Base-by-base conservation (phyloP, 2,329 filamentous ascomycete genomes). In the Colletotrichum eleusines region DNA sequence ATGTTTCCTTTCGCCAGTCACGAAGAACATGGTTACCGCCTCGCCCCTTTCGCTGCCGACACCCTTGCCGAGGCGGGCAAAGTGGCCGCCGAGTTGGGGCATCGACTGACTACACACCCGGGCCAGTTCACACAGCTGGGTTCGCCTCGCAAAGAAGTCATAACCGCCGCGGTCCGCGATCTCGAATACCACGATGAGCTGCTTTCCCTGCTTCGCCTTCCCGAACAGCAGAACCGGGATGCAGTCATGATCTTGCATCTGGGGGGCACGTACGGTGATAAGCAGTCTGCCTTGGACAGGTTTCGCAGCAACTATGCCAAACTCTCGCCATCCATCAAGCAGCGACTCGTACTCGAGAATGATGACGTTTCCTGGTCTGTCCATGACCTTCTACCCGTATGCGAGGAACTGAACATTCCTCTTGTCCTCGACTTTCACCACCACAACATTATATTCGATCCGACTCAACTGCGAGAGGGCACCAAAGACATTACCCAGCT, bases 1-100 rank as follows among this genome's bases (percentile, higher is more conserved):
- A 98, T 98, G 93, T 98, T 98, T 74, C 95, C 95, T 0, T 98
- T 98, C 79, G 95, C 95, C 1, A 97, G 93, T 74, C 95, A 98
- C 76, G 87, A 88, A 31, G 92, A 94, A 72, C 92, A 97, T 74
- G 95, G 95, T 0, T 98, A 98, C 80, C 92, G 89, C 74, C 85
- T 98, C 16, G 91, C 90, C 0, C 91, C 93, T 0, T 98, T 98
- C 78, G 95, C 95, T 0, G 89, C 92, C 0, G 91, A 94, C 18
- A 90, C 88, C 0, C 84, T 98, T 12, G 91, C 88, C 2, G 91
- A 95, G 74, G 93, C 89, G 9, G 95, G 95, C 1, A 90, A 84
- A 75, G 89, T 97, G 3, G 91, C 94, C 7, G 92, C 89, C 14
- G 88, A 95, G 79, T 83, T 95, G 4, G 93, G 93, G 1, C 95